Evolutionary conservation across 2,329 filamentous ascomycete species (phyloP).

Genomic region (Diaporthe citriasiana): DNA sequence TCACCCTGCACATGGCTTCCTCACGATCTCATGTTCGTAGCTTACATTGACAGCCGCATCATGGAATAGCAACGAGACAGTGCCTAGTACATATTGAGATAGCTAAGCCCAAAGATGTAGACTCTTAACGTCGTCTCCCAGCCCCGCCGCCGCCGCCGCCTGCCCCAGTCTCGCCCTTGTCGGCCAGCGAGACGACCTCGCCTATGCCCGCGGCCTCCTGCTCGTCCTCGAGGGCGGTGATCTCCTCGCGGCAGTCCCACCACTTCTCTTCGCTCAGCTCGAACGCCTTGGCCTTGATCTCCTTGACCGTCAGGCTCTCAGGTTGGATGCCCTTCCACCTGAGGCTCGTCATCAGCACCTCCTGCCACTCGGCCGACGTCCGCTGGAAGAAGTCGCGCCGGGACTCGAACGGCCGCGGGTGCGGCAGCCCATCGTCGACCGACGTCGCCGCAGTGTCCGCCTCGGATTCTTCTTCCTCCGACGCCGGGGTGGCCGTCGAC

Average conservation of each 20-base stretch:
- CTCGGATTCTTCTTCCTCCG: constrained; percentile 65
- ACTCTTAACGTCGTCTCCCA: constrained; percentile 44
- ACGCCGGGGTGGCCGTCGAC: constrained; percentile 45
- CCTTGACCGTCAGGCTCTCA: constrained; percentile 83
- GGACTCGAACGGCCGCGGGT: constrained; percentile 87
- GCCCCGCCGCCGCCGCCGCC: constrained; percentile 56
- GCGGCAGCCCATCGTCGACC: constrained; percentile 81
- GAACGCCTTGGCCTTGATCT: constrained; percentile 92
- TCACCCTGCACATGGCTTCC: neutral
- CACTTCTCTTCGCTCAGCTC: constrained; percentile 94
- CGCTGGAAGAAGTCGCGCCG: constrained; percentile 93
- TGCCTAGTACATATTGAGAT: neutral
- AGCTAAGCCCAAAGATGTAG: neutral
- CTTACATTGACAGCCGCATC: neutral
- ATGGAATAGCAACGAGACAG: neutral
- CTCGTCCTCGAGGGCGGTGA: constrained; percentile 91
- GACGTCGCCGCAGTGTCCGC: constrained; percentile 61
- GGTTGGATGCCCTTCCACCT: constrained; percentile 76
- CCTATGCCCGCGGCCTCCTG: constrained; percentile 96
- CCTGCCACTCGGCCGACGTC: constrained; percentile 92
- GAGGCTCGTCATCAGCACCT: constrained; percentile 82
- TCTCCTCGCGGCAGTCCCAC: constrained; percentile 98
- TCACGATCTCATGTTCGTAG: neutral
- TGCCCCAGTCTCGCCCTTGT: constrained; percentile 71
- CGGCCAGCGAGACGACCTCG: constrained; percentile 90